Evolutionary conservation across 768 basidiomycete genomes (phyloP).

Genomic region (Arthromyces matolae): DNA sequence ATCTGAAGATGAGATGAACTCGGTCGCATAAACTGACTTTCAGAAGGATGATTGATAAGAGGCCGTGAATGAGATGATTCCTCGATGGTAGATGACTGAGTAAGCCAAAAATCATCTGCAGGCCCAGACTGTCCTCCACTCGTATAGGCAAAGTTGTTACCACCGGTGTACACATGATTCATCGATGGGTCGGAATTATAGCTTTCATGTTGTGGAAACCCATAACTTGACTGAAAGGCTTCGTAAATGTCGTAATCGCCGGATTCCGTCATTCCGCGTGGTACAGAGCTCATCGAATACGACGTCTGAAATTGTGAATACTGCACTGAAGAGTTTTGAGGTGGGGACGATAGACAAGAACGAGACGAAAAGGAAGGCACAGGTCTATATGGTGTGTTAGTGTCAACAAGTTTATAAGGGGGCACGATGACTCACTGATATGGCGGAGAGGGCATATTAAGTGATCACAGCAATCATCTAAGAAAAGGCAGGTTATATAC

Average conservation of each 20-base stretch:
- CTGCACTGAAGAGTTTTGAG: background rate
- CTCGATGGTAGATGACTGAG: background rate
- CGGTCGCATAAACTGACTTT: background rate
- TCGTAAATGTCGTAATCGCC: conserved; percentile 5
- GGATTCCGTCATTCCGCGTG: conserved; percentile 12
- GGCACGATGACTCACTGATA: conserved; percentile 16
- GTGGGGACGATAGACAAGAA: background rate
- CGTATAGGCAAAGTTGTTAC: conserved; percentile 4
- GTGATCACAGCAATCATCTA: conserved; percentile 7
- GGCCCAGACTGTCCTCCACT: background rate
- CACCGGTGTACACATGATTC: background rate
- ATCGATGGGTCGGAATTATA: background rate
- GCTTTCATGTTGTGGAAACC: background rate
- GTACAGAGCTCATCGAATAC: conserved; percentile 6
- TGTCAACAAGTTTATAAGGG: conserved; percentile 8
- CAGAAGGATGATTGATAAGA: background rate
- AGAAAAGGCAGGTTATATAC: conserved; percentile 12
- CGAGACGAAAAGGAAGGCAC: conserved; percentile 4
- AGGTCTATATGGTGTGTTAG: conserved; percentile 11
- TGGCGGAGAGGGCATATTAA: conserved; percentile 11
- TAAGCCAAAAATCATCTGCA: conserved; percentile 4
- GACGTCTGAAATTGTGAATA: conserved; percentile 5
- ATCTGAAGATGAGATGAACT: conserved; percentile 5
- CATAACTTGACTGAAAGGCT: conserved; percentile 1
- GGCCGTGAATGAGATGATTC: background rate